These are phyloP conservation scores for Suhomyces xylopsoci DNA, from an alignment of 805 yeast genomes.

Conservation along the genomic window DNA sequence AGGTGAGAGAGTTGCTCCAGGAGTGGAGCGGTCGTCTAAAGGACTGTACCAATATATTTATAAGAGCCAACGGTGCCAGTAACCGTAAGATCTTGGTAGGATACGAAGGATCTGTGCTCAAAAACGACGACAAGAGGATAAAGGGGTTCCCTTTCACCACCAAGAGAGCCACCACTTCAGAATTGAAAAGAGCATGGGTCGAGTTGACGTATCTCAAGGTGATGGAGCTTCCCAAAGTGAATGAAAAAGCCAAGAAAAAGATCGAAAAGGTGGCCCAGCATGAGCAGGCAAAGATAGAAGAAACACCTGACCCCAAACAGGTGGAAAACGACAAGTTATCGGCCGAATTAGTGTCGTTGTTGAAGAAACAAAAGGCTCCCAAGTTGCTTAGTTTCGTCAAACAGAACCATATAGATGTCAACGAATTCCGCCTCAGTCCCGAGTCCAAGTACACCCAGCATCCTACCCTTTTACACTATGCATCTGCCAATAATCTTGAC, in stretches of 20 bases:
- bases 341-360: constrained; percentile 51
- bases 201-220: constrained; percentile 61
- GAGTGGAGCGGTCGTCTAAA: constrained; percentile 63
- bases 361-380: constrained; percentile 78
- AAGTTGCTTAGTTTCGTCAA: constrained; percentile 60
- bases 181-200: constrained; percentile 81
- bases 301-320: constrained; percentile 23
- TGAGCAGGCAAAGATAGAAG: background rate
- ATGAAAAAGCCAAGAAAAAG: constrained; percentile 24
- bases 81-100: constrained; percentile 66
- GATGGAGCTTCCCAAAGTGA: constrained; percentile 51
- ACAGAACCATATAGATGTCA: constrained; percentile 51
- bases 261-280: constrained; percentile 5
- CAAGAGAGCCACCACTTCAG: constrained; percentile 76
- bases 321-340: constrained; percentile 48
- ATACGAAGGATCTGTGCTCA: constrained; percentile 55
- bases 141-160: constrained; percentile 85
- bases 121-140: constrained; percentile 57
- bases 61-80: constrained; percentile 75
- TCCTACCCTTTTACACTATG: constrained; percentile 79
- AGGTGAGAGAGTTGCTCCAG: constrained; percentile 64
- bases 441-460: constrained; percentile 44
- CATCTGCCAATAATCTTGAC: constrained; percentile 62
- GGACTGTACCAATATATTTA: constrained; percentile 66
- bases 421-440: constrained; percentile 55